Conservation (phyloP, 495 filamentous ascomycete species). For the Durotheca rogersii region DNA sequence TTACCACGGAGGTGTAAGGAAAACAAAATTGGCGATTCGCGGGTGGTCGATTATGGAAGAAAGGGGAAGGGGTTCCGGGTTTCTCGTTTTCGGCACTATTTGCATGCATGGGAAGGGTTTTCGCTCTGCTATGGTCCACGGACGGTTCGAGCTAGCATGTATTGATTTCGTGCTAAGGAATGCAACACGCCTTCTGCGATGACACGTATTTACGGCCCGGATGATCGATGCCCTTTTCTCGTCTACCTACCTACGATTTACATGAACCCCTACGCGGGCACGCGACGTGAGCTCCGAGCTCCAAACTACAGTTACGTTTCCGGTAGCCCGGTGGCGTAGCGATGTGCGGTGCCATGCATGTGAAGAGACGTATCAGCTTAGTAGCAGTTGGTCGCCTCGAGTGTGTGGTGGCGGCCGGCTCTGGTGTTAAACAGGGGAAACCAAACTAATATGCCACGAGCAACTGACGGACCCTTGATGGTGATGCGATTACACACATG, state of each 20-base stretch:
- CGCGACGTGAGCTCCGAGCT: neutral
- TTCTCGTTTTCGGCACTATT: constrained; percentile 41
- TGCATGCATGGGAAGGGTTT: constrained; percentile 42
- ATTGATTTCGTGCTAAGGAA: constrained; percentile 40
- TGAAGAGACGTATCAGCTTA: too few relatives aligned
- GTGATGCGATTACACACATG: too few relatives aligned
- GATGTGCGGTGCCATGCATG: constrained; percentile 17
- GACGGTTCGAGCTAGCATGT: constrained; percentile 40
- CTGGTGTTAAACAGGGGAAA: too few relatives aligned
- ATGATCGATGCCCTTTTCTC: constrained; percentile 12
- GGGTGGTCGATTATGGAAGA: too few relatives aligned
- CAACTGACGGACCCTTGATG: too few relatives aligned
- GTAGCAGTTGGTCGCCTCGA: too few relatives aligned
- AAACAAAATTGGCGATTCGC: too few relatives aligned
- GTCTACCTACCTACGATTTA: too few relatives aligned
- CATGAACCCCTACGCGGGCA: too few relatives aligned
- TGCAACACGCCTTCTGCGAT: constrained; percentile 40
- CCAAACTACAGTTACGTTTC: constrained; percentile 14
- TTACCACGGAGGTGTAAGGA: constrained; percentile 90
- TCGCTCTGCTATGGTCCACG: constrained; percentile 38
- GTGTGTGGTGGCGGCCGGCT: too few relatives aligned
- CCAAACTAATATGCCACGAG: too few relatives aligned
- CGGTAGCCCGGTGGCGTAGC: constrained; percentile 3
- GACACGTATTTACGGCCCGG: constrained; percentile 26
- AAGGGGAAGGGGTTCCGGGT: constrained; percentile 35